phyloP scores from a whole-genome alignment of 1,139 yeast species.

The Tardiomyces blankii region DNA sequence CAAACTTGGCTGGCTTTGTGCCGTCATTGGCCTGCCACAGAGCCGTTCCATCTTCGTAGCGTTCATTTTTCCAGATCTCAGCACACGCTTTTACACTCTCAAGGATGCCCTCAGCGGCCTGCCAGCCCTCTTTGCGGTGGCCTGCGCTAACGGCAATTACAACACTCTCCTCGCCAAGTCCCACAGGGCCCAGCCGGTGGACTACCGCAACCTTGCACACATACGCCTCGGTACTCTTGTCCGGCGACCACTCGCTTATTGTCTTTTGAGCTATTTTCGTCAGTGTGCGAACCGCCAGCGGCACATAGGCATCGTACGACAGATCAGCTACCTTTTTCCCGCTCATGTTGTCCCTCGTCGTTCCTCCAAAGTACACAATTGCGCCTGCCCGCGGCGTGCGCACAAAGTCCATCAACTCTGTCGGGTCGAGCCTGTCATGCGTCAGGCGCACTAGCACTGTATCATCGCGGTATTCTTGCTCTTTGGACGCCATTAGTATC shows the following conservation, averaged over 20 bases:
- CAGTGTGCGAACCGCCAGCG: constrained; percentile 30
- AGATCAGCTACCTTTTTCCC: constrained; percentile 29
- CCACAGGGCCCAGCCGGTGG: constrained; percentile 38
- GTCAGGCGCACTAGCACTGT: not conserved
- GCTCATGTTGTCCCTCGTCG: constrained; percentile 34
- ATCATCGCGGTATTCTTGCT: not conserved
- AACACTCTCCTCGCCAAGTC: constrained; percentile 35
- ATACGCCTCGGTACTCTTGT: constrained; percentile 14
- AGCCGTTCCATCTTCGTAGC: constrained; percentile 28
- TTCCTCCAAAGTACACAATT: constrained; percentile 36
- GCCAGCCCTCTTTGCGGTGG: constrained; percentile 39
- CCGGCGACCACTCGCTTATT: constrained; percentile 16
- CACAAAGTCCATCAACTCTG: constrained; percentile 17
- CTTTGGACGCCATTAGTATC: too few species aligned
- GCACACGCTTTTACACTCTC: constrained; percentile 33
- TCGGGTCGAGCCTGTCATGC: constrained; percentile 3
- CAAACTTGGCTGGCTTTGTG: constrained; percentile 7
- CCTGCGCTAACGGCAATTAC: constrained; percentile 34
- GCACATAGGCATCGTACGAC: constrained; percentile 34
- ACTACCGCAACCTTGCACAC: constrained; percentile 27
- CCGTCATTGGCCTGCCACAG: constrained; percentile 32
- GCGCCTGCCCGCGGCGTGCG: constrained; percentile 33
- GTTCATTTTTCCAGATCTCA: constrained; percentile 41
- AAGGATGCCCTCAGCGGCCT: constrained; percentile 32
- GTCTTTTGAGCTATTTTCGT: constrained; percentile 26